Base-by-base conservation (phyloP, 345 rosid genomes). In the Sonneratia caseolaris region DNA sequence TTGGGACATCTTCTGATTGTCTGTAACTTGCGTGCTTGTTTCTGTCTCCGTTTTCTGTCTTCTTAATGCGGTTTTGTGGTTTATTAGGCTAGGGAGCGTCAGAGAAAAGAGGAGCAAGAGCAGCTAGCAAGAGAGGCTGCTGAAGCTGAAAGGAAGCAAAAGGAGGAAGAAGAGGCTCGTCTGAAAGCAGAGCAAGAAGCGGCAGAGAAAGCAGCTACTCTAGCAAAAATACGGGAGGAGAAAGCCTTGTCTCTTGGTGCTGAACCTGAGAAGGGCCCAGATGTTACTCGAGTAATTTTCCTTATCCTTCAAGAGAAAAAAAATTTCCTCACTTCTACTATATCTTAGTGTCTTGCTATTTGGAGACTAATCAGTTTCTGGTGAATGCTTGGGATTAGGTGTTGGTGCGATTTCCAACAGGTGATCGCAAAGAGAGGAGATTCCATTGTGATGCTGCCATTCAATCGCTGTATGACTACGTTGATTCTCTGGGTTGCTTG, bases 351-450 rank as follows among this genome's bases (percentile, higher is more conserved):
- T 71, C 37, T 38, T 48, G 61, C 49, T 40, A 14, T 22, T 66
- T 8, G 40, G 51, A 18, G 66, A 7, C 66, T 0, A 64, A 61
- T 24, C 36, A 55, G 75, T 51, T 70, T 49, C 5, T 65, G 71
- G 65, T 68, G 19, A 49, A 49, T 49, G 56, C 36, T 27, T 61
- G 18, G 66, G 66, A 18, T 27, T 70, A 96, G 97, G 96, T 92
- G 72, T 79, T 96, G 87, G 95, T 96, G 51, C 88, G 98, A 43
- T 91, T 92, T 66, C 99, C 98, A 21, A 75, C 78, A 45, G 99
- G 99, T 76, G 93, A 92, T 79, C 92, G 99, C 73, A 96, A 89
- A 79, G 99, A 92, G 68, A 83, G 99, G 80, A 92, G 91, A 83
- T 92, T 96, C 75, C 82, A 84, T 73, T 79, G 89, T 72, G 80